A percentile compares a stretch with the other conserved stretches of the same genome.
phyloP scores from a whole-genome alignment of 2,329 filamentous ascomycete species.

The Fusarium robinianum region DNA sequence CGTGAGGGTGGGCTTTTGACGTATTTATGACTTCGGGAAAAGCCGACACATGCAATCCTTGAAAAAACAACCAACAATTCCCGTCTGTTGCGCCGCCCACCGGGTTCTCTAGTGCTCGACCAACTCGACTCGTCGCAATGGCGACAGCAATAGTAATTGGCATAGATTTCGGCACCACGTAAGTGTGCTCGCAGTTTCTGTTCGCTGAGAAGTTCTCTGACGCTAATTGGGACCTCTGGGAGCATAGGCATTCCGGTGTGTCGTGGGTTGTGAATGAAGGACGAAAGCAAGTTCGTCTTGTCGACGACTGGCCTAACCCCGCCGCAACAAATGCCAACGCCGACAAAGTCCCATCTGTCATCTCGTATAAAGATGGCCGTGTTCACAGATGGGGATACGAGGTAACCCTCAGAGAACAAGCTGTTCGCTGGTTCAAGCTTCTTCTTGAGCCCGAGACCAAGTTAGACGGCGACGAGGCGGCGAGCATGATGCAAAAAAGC shows the following conservation, averaged over 20 bases:
- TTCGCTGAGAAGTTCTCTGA: neutral
- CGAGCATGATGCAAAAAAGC: slow-evolving; percentile 1
- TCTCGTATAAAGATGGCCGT: neutral
- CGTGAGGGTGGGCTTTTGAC: too few species aligned
- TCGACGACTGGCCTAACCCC: neutral
- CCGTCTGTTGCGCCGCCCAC: too few species aligned
- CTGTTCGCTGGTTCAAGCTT: neutral
- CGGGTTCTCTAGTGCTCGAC: too few species aligned
- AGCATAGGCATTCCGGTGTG: slow-evolving; percentile 1
- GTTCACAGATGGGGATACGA: neutral
- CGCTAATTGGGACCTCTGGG: too few species aligned
- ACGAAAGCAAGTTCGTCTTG: neutral
- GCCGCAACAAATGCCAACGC: neutral
- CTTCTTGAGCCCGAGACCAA: neutral
- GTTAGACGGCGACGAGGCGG: too few species aligned
- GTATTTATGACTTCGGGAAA: too few species aligned
- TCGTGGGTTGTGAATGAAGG: neutral
- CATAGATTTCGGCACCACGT: slow-evolving; percentile 1
- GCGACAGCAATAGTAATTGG: neutral
- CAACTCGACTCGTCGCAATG: too few species aligned
- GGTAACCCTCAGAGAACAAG: neutral
- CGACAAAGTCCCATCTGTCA: neutral
- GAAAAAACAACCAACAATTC: too few species aligned
- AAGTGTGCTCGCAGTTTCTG: neutral
- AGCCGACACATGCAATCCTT: too few species aligned